A percentile compares a stretch with the other conserved stretches of the same genome.
These are phyloP conservation scores for Plasmodium reichenowi DNA, from an alignment of 169 alveolate genomes.

Conservation along the genomic window DNA sequence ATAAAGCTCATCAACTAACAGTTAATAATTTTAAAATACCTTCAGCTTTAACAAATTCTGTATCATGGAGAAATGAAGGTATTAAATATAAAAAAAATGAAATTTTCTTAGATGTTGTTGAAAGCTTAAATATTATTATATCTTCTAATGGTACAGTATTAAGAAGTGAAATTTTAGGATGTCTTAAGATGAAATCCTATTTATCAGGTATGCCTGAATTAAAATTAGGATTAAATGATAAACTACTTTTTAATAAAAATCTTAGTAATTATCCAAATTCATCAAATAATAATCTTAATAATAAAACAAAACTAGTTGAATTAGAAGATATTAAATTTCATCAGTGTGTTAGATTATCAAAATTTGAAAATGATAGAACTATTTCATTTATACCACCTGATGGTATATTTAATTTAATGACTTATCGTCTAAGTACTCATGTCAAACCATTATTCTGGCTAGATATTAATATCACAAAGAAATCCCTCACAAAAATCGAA, in stretches of 20 bases:
- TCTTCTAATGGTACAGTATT: constrained; percentile 93
- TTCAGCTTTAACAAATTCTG: constrained; percentile 95
- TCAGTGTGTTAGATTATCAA: constrained; percentile 94
- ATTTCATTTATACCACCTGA: constrained; percentile 99
- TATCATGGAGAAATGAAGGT: constrained; percentile 97
- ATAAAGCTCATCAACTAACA: constrained; percentile 89
- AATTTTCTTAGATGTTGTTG: constrained; percentile 98
- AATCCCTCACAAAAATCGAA: constrained; percentile 94
- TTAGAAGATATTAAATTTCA: constrained; percentile 99
- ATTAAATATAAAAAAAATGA: constrained; percentile 98
- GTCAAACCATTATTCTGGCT: constrained; percentile 98
- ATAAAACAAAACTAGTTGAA: constrained; percentile 92
- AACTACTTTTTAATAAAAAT: constrained; percentile 86
- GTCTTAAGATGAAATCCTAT: constrained; percentile 95
- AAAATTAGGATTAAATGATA: constrained; percentile 98
- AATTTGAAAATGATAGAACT: constrained; percentile 93
- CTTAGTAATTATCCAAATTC: constrained; percentile 37
- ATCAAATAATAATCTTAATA: constrained; percentile 65
- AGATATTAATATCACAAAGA: constrained; percentile 93
- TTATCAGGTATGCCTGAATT: constrained; percentile 99
- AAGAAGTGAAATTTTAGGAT: constrained; percentile 97
- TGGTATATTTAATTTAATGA: constrained; percentile 99
- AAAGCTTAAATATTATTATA: constrained; percentile 94
- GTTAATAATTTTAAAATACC: constrained; percentile 90
- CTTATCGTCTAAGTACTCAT: constrained; percentile 96